Evolutionary conservation across 495 filamentous ascomycete genomes (phyloP).

Genomic region (Opeltia flavorubescens): DNA sequence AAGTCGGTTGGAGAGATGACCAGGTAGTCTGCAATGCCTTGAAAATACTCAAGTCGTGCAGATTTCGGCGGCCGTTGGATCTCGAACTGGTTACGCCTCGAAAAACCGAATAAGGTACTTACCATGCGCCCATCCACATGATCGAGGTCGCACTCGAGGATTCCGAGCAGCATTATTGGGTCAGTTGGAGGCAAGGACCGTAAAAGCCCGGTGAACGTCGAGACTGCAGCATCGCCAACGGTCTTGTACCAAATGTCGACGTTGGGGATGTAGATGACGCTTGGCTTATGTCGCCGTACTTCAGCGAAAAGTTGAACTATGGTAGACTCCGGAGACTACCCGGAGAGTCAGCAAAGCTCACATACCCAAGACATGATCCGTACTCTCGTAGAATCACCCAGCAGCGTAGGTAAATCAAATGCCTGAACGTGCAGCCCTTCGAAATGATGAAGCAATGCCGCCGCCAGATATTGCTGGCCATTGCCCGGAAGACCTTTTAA

Average conservation of each 20-base stretch:
- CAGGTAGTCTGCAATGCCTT: conserved; percentile 54
- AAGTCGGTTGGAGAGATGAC: conserved; percentile 68
- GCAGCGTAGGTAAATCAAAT: conserved; percentile 78
- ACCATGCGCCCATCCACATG: conserved; percentile 47
- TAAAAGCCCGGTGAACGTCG: conserved; percentile 66
- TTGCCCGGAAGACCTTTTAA: conserved; percentile 68
- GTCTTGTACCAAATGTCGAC: conserved; percentile 76
- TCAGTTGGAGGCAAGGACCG: conserved; percentile 71
- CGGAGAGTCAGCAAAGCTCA: neutral
- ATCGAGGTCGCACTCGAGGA: conserved; percentile 48
- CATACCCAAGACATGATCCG: neutral
- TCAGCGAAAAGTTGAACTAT: conserved; percentile 83
- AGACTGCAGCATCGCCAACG: conserved; percentile 49
- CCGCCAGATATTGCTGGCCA: conserved; percentile 85
- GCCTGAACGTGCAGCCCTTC: conserved; percentile 89
- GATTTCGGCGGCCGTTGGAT: conserved; percentile 49
- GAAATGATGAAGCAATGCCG: conserved; percentile 75
- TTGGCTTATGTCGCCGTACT: conserved; percentile 84
- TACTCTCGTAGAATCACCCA: conserved; percentile 52
- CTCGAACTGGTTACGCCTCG: conserved; percentile 57
- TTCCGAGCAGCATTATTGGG: conserved; percentile 71
- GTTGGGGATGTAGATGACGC: conserved; percentile 86
- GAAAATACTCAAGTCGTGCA: conserved; percentile 64
- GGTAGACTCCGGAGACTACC: conserved; percentile 63
- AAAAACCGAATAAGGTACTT: conserved; percentile 70